Percentiles rank a stretch among this genome's conserved stretches.
These are phyloP conservation scores for Colletotrichum sidae DNA, from an alignment of 2,329 filamentous ascomycete genomes.

Conservation along the genomic window DNA sequence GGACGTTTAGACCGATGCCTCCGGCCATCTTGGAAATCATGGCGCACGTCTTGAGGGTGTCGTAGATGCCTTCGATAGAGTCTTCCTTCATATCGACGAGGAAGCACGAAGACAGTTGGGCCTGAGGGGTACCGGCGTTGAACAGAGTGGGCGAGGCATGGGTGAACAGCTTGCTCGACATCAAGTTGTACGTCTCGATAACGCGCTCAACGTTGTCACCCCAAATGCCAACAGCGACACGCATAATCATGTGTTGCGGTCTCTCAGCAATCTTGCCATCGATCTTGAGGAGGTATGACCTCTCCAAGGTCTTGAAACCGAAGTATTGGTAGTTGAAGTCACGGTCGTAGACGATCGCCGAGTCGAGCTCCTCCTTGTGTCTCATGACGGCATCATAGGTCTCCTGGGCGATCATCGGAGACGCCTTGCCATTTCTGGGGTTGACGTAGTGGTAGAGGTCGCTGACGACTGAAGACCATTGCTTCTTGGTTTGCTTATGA, in stretches of 20 bases:
- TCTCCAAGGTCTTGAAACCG: conserved; percentile 98
- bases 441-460: conserved; percentile 98
- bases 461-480: conserved; percentile 94
- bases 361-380: conserved; percentile 97
- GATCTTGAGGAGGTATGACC: conserved; percentile 95
- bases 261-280: conserved; percentile 96
- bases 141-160: conserved; percentile 98
- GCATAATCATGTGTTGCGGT: conserved; percentile 99
- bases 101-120: conserved; percentile 98
- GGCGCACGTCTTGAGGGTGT: conserved; percentile 98
- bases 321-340: conserved; percentile 99
- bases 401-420: conserved; percentile 94
- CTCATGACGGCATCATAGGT: conserved; percentile 95
- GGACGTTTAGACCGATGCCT: conserved; percentile 95
- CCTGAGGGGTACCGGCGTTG: conserved; percentile 94
- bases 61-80: conserved; percentile 99
- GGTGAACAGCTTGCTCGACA: conserved; percentile 99
- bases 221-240: conserved; percentile 96
- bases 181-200: conserved; percentile 97
- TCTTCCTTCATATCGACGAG: conserved; percentile 99
- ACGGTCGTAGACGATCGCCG: conserved; percentile 97
- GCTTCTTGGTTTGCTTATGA: conserved; percentile 99
- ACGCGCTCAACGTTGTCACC: conserved; percentile 94
- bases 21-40: conserved; percentile 99
- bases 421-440: conserved; percentile 84